Evolutionary conservation across 1,139 yeast species (phyloP).

Genomic region (Geotrichum macrosporum): DNA sequence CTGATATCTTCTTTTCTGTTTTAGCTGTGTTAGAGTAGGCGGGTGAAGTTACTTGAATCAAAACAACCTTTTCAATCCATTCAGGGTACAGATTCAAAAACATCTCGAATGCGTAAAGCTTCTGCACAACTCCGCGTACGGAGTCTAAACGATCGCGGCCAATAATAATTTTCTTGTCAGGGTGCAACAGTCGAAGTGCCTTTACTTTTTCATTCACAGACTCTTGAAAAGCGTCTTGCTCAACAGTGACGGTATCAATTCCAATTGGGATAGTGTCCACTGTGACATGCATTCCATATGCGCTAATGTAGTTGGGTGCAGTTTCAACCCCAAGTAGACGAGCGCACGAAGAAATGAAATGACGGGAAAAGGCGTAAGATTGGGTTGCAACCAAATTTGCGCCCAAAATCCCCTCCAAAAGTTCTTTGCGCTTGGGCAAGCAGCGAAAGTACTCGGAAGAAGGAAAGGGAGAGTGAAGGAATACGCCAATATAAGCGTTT

Average conservation of each 20-base stretch:
- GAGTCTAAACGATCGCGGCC: slow-evolving; percentile 95
- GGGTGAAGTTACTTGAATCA: slow-evolving; percentile 89
- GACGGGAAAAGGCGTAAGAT: slow-evolving; percentile 79
- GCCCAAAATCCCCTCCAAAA: slow-evolving; percentile 88
- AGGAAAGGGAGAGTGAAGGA: slow-evolving; percentile 67
- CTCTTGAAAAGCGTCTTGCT: slow-evolving; percentile 42
- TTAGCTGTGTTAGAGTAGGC: slow-evolving; percentile 48
- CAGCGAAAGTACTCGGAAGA: slow-evolving; percentile 93
- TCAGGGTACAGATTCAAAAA: slow-evolving; percentile 87
- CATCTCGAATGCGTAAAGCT: slow-evolving; percentile 86
- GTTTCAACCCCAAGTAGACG: slow-evolving; percentile 36
- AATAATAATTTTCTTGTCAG: slow-evolving; percentile 76
- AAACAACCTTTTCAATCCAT: slow-evolving; percentile 81
- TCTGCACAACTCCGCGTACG: slow-evolving; percentile 95
- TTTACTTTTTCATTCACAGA: slow-evolving; percentile 46
- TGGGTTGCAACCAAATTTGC: slow-evolving; percentile 85
- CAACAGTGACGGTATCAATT: slow-evolving; percentile 64
- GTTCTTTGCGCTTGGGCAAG: slow-evolving; percentile 71
- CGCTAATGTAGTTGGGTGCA: slow-evolving; percentile 55
- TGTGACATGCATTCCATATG: slow-evolving; percentile 71
- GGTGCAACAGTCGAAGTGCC: slow-evolving; percentile 60
- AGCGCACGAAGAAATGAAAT: slow-evolving; percentile 79
- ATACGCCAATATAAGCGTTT: slow-evolving; percentile 75
- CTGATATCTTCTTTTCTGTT: slow-evolving; percentile 72
- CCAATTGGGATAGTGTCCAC: slow-evolving; percentile 82